These are phyloP conservation scores for Diaporthe sp. DNA, from an alignment of 2,329 filamentous ascomycete genomes.

Conservation along the genomic window DNA sequence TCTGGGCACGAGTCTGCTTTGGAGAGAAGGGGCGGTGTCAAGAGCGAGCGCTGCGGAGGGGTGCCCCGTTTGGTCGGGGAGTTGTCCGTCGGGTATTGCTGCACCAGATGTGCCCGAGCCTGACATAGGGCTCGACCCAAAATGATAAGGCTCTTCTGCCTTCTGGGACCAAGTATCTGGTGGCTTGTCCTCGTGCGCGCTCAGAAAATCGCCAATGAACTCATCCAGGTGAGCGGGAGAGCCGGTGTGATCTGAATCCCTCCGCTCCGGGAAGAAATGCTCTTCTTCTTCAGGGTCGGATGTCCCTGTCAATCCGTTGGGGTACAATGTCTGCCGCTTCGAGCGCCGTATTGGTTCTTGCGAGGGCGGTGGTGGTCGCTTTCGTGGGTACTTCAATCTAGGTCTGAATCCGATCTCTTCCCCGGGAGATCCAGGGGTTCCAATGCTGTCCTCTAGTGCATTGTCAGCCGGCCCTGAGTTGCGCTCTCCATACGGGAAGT, in stretches of 20 bases:
- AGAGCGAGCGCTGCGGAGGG: neutral
- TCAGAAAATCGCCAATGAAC: too few relatives aligned
- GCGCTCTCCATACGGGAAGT: neutral
- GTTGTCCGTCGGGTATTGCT: neutral
- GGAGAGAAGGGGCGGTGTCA: neutral
- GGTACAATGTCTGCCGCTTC: neutral
- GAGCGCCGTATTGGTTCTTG: neutral
- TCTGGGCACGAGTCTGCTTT: neutral
- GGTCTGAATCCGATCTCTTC: too few relatives aligned
- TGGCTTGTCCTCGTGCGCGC: too few relatives aligned
- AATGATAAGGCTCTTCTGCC: neutral
- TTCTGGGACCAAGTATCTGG: neutral
- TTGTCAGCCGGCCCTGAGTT: neutral
- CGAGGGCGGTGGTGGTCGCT: neutral
- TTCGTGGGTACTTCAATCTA: neutral
- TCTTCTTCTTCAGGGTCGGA: neutral
- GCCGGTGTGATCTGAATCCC: neutral
- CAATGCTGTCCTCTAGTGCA: neutral
- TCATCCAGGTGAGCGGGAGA: neutral
- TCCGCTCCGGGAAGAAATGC: neutral
- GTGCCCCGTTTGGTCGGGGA: neutral
- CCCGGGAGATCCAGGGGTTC: neutral
- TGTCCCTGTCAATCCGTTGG: neutral
- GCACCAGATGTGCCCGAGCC: neutral
- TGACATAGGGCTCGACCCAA: neutral